Conservation (phyloP, 208 protist genomes). For the Strigomonas culicis region DNA sequence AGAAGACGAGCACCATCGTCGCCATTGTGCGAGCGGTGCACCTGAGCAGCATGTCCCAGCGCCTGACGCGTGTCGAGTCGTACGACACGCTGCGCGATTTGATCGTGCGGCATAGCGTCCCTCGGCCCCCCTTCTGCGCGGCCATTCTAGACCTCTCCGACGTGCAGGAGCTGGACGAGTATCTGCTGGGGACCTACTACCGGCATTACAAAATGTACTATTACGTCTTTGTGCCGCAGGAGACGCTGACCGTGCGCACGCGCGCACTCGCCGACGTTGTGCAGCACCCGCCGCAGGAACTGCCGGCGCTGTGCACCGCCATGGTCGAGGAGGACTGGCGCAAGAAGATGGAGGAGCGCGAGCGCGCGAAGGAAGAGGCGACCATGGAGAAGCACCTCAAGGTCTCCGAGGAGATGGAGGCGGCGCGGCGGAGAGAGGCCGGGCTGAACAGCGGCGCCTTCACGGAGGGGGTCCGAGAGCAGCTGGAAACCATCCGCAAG, state of each 20-base stretch:
- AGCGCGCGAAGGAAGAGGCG: conserved; percentile 46
- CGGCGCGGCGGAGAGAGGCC: conserved; percentile 31
- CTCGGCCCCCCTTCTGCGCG: conserved; percentile 82
- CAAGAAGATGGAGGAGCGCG: conserved; percentile 61
- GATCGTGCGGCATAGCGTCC: conserved; percentile 79
- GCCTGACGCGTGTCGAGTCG: conserved; percentile 47
- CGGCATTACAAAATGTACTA: conserved; percentile 92
- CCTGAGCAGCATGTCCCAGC: conserved; percentile 56
- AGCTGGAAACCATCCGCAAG: conserved; percentile 70
- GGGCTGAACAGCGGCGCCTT: conserved; percentile 54
- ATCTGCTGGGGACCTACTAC: conserved; percentile 86
- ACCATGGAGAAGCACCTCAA: conserved; percentile 36
- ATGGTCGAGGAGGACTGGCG: conserved; percentile 55
- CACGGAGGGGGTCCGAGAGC: conserved; percentile 68
- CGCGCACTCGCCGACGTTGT: conserved; percentile 39
- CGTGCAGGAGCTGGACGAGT: conserved; percentile 83
- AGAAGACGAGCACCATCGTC: conserved; percentile 83
- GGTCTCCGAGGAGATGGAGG: conserved; percentile 37
- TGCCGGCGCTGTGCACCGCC: conserved; percentile 60
- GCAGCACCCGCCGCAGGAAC: conserved; percentile 42
- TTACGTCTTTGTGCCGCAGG: conserved; percentile 78
- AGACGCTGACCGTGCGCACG: conserved; percentile 54
- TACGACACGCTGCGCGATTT: conserved; percentile 72
- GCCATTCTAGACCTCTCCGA: conserved; percentile 80
- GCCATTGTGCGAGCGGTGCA: conserved; percentile 68